These are phyloP conservation scores for Trametes polyzona DNA, from an alignment of 1,284 basidiomycete species.

Conservation along the genomic window DNA sequence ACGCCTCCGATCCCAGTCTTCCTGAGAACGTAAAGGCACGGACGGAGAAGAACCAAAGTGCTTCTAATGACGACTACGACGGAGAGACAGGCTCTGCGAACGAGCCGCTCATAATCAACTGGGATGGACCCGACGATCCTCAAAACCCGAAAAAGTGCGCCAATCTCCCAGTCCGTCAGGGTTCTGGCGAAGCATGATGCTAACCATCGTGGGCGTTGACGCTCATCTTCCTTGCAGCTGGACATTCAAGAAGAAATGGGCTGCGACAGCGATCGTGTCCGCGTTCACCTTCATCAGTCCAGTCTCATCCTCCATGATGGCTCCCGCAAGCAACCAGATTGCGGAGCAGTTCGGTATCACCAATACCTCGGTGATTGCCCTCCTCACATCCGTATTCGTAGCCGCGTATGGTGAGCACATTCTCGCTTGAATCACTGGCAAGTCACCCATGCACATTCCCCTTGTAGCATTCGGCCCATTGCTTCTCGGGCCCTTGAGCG, in stretches of 20 bases:
- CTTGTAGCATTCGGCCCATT: slow-evolving; percentile 54
- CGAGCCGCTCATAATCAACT: slow-evolving; percentile 46
- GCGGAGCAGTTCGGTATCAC: slow-evolving; percentile 61
- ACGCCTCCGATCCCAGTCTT: background rate
- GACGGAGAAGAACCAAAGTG: slow-evolving; percentile 1
- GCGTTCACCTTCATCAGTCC: slow-evolving; percentile 70
- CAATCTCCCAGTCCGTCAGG: background rate
- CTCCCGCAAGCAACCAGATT: slow-evolving; percentile 62
- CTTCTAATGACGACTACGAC: background rate
- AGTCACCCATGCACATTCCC: background rate
- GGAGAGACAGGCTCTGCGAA: background rate
- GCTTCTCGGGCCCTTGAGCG: slow-evolving; percentile 59
- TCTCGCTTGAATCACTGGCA: background rate
- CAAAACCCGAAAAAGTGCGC: slow-evolving; percentile 67
- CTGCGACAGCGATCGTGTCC: slow-evolving; percentile 62
- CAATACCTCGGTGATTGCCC: slow-evolving; percentile 52
- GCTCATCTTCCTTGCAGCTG: slow-evolving; percentile 46
- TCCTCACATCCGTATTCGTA: slow-evolving; percentile 71
- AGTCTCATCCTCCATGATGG: slow-evolving; percentile 73
- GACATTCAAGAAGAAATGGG: slow-evolving; percentile 62
- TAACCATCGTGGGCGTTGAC: background rate
- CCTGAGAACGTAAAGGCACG: background rate
- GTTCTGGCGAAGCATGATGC: background rate
- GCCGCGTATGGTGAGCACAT: slow-evolving; percentile 54
- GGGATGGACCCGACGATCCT: slow-evolving; percentile 66